phyloP scores from a whole-genome alignment of 2,329 filamentous ascomycete genomes.

The Rachicladosporium sp. region DNA sequence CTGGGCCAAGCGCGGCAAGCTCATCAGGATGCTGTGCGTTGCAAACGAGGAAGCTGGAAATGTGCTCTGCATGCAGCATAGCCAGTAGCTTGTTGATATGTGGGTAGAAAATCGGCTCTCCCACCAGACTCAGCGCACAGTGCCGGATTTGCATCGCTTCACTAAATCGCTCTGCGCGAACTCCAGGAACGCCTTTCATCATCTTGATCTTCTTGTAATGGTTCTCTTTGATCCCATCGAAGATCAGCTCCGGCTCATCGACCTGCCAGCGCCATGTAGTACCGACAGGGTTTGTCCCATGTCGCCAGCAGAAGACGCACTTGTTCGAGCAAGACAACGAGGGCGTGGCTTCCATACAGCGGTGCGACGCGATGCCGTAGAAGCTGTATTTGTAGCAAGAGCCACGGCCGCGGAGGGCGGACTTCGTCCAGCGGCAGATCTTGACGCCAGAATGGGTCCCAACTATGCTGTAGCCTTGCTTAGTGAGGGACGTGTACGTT shows the following conservation, averaged over 20 bases:
- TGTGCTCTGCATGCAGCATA: slow-evolving; percentile 73
- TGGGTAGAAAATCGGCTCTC: slow-evolving; percentile 97
- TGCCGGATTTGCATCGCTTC: slow-evolving; percentile 90
- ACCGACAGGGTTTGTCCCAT: slow-evolving; percentile 91
- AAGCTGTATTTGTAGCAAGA: slow-evolving; percentile 98
- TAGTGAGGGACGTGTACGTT: slow-evolving; percentile 78
- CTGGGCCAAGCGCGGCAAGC: slow-evolving; percentile 65
- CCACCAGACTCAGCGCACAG: slow-evolving; percentile 82
- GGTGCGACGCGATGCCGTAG: slow-evolving; percentile 90
- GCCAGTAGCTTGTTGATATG: slow-evolving; percentile 85
- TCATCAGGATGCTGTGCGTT: slow-evolving; percentile 95
- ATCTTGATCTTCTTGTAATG: slow-evolving; percentile 98
- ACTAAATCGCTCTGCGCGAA: slow-evolving; percentile 78
- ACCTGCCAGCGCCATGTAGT: slow-evolving; percentile 96
- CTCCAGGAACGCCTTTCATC: slow-evolving; percentile 85
- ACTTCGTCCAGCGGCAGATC: slow-evolving; percentile 98
- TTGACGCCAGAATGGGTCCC: slow-evolving; percentile 94
- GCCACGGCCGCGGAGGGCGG: slow-evolving; percentile 78
- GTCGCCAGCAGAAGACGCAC: slow-evolving; percentile 97
- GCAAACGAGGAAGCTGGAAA: slow-evolving; percentile 91
- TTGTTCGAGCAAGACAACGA: slow-evolving; percentile 96
- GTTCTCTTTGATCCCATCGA: slow-evolving; percentile 75
- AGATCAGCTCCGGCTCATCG: slow-evolving; percentile 80
- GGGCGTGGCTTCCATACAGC: slow-evolving; percentile 96
- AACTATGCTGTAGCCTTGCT: slow-evolving; percentile 92